These are phyloP conservation scores for Pythium folliculosum DNA, from an alignment of 352 stramenopile species.

Conservation along the genomic window DNA sequence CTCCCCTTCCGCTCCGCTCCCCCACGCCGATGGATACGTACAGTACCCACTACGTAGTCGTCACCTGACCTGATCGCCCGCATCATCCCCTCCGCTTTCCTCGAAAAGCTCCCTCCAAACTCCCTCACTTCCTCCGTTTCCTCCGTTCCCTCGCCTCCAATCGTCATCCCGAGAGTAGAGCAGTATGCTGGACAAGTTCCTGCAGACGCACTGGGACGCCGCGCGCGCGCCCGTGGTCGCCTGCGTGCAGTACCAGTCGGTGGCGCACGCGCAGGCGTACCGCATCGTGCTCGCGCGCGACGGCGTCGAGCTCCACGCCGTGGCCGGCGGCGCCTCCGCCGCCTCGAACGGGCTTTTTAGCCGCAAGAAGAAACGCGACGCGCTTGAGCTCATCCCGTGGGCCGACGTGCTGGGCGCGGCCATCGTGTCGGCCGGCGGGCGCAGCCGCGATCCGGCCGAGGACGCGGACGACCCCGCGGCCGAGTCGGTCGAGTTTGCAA, in stretches of 20 bases:
- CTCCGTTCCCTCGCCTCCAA: background rate
- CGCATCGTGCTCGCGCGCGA: conserved; percentile 34
- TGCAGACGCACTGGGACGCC: conserved; percentile 26
- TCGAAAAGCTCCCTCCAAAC: background rate
- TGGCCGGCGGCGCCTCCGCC: conserved; percentile 3
- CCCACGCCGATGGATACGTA: conserved; percentile 1
- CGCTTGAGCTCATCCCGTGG: conserved; percentile 46
- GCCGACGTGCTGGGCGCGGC: conserved; percentile 42
- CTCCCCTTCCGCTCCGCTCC: too few species aligned
- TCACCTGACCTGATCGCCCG: too few species aligned
- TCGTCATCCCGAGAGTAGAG: too few species aligned
- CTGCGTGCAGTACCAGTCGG: conserved; percentile 22
- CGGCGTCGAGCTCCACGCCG: conserved; percentile 41
- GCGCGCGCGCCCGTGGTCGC: conserved; percentile 23
- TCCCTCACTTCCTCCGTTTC: background rate
- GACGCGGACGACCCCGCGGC: background rate
- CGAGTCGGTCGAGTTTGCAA: conserved; percentile 17
- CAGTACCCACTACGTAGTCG: background rate
- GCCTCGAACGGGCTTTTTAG: conserved; percentile 14
- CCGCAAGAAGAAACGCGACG: conserved; percentile 31
- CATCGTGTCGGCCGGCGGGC: conserved; percentile 27
- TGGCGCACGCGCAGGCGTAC: conserved; percentile 16
- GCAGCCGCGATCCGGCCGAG: conserved; percentile 1
- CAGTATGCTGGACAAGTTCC: conserved; percentile 27
- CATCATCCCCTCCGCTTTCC: background rate